Evolutionary conservation across 768 basidiomycete species (phyloP).

Genomic region (Rhizopogon rudus): DNA sequence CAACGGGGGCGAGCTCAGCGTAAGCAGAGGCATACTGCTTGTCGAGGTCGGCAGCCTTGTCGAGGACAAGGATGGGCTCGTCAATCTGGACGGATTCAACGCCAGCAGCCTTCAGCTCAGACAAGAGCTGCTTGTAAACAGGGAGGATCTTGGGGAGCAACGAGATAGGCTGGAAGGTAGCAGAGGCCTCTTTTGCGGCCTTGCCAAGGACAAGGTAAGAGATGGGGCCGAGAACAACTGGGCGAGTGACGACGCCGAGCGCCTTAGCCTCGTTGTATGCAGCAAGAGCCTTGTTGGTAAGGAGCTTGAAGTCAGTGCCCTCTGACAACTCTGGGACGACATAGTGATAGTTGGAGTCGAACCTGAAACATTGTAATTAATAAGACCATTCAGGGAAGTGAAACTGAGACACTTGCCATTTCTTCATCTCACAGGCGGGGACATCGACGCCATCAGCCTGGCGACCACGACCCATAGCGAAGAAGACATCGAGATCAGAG

Average conservation of each 20-base stretch:
- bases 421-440: constrained; percentile 98
- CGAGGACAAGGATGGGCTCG: constrained; percentile 94
- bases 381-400: neutral
- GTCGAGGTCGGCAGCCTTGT: constrained; percentile 71
- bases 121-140: constrained; percentile 85
- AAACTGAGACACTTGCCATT: constrained; percentile 63
- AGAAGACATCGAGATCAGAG: constrained; percentile 90
- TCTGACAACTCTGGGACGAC: constrained; percentile 96
- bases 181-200: constrained; percentile 74
- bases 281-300: constrained; percentile 91
- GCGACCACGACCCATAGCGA: constrained; percentile 98
- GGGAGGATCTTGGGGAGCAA: constrained; percentile 87
- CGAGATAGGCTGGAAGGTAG: constrained; percentile 87
- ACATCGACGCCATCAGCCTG: constrained; percentile 94
- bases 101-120: constrained; percentile 89
- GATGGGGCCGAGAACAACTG: constrained; percentile 92
- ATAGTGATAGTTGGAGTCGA: constrained; percentile 98
- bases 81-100: constrained; percentile 95
- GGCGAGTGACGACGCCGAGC: constrained; percentile 85
- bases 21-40: constrained; percentile 80
- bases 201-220: constrained; percentile 95
- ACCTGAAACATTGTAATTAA: constrained; percentile 45
- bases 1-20: constrained; percentile 70
- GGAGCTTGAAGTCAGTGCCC: constrained; percentile 87
- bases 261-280: constrained; percentile 95